Base-by-base conservation (phyloP, 352 stramenopile species). In the Phytophthora sojae region DNA sequence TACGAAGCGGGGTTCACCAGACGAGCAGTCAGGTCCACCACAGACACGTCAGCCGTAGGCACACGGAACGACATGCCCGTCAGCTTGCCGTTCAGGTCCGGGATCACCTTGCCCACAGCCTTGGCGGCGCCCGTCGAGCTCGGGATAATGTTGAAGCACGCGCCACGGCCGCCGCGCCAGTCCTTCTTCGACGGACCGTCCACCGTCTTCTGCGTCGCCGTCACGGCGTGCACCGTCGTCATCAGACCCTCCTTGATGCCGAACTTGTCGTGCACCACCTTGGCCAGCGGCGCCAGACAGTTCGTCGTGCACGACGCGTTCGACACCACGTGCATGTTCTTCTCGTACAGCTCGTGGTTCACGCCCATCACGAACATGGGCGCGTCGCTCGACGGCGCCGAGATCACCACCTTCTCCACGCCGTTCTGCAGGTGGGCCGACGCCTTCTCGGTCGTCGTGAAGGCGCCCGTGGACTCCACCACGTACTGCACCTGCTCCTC, bases 231-330 rank as follows among this genome's bases (percentile, higher is more conserved):
- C 65, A 99, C 97, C 14, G 98, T 99, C 74, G 97, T 99, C 97
- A 99, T 99, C 32, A 99, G 85, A 76, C 93, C 98, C 70, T 99
- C 96, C 78, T 98, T 96, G 76, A 99, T 97, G 75, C 97, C 98
- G 74, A 99, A 99, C 68, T 98, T 96, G 80, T 99, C 97, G 85
- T 99, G 93, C 76, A 99, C 92, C 61, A 99, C 96, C 92, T 99
- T 99, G 61, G 98, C 97, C 56, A 99, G 79, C 25, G 98, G 98
- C 59, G 97, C 97, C 67, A 99, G 86, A 80, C 97, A 99, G 92
- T 99, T 99, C 75, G 98, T 99, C 61, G 98, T 99, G 88, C 98
- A 99, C 64, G 96, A 99, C 19, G 98, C 98, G 83, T 98, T 99
- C 64, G 97, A 99, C 67, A 99, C 96, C 65, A 99, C 93, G 85